Percentiles rank a stretch among this genome's conserved stretches.
Evolutionary conservation across 2,329 filamentous ascomycete genomes (phyloP).

Genomic region (Cladosporium sp.): DNA sequence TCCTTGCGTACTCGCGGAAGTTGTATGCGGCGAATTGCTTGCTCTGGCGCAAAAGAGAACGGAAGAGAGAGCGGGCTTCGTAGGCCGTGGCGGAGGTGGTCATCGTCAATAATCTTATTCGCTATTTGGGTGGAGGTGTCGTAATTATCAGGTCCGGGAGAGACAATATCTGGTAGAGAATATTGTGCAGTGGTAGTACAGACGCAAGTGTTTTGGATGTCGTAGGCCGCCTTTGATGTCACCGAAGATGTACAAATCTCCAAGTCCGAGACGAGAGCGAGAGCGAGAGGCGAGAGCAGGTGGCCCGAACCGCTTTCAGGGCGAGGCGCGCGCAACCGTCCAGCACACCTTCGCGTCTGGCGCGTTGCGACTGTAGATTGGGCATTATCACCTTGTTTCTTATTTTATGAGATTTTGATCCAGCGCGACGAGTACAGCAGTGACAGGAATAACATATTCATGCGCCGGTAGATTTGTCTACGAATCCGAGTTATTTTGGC

Average conservation of each 20-base stretch:
- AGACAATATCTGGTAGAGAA: neutral
- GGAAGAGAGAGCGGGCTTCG: slow-evolving; percentile 58
- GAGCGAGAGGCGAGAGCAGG: neutral
- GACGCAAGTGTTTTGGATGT: neutral
- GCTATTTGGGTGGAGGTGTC: neutral
- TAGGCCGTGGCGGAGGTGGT: slow-evolving; percentile 14
- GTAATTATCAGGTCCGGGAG: neutral
- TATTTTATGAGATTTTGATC: neutral
- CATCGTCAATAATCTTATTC: slow-evolving; percentile 4
- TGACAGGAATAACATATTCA: neutral
- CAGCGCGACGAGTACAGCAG: neutral
- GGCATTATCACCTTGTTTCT: neutral
- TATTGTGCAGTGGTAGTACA: neutral
- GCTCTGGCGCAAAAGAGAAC: slow-evolving; percentile 83
- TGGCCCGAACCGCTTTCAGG: slow-evolving; percentile 4
- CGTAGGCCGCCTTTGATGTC: neutral
- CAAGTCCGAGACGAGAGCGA: neutral
- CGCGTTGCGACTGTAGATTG: neutral
- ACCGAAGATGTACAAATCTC: slow-evolving; percentile 7
- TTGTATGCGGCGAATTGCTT: slow-evolving; percentile 92
- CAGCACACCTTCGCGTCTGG: slow-evolving; percentile 3
- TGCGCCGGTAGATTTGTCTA: neutral
- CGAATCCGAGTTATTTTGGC: neutral
- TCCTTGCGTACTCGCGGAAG: slow-evolving; percentile 93
- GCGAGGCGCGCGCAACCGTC: neutral